phyloP scores from a whole-genome alignment of 169 alveolate species.

The Plasmodium cynomolgi region DNA sequence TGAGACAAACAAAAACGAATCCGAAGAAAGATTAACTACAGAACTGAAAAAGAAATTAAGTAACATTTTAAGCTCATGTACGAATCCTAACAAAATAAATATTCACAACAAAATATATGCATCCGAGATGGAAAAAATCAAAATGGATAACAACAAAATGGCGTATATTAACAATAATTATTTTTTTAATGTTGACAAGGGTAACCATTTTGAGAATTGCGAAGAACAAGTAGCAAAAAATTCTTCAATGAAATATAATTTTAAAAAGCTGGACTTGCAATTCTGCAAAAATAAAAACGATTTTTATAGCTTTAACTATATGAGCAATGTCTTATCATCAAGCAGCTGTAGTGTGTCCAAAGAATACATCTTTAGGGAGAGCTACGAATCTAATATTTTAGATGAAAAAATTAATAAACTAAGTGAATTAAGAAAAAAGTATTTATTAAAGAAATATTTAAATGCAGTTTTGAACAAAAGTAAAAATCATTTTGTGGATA shows the following conservation, averaged over 20 bases:
- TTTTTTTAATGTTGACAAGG: constrained; percentile 55
- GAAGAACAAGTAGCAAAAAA: constrained; percentile 12
- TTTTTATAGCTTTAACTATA: constrained; percentile 57
- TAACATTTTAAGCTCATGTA: constrained; percentile 29
- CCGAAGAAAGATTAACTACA: constrained; percentile 4
- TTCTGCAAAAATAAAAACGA: constrained; percentile 44
- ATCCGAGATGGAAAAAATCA: constrained; percentile 51
- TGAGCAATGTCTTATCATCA: constrained; percentile 58
- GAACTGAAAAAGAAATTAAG: constrained; percentile 46
- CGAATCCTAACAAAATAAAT: constrained; percentile 54
- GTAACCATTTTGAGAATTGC: constrained; percentile 19
- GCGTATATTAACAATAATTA: constrained; percentile 53
- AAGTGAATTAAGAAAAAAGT: constrained; percentile 40
- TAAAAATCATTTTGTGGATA: neutral
- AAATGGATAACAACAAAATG: constrained; percentile 33
- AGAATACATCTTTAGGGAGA: constrained; percentile 24
- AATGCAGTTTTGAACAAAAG: constrained; percentile 33
- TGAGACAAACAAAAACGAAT: neutral
- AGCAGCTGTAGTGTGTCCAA: constrained; percentile 53
- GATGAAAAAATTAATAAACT: constrained; percentile 34
- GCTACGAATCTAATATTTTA: constrained; percentile 46
- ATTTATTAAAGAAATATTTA: constrained; percentile 59
- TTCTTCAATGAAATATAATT: constrained; percentile 43
- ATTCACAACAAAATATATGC: constrained; percentile 66
- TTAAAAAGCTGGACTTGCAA: constrained; percentile 46